Evolutionary conservation across 1,284 basidiomycete genomes (phyloP).

Genomic region (Neonothopanus nambi): DNA sequence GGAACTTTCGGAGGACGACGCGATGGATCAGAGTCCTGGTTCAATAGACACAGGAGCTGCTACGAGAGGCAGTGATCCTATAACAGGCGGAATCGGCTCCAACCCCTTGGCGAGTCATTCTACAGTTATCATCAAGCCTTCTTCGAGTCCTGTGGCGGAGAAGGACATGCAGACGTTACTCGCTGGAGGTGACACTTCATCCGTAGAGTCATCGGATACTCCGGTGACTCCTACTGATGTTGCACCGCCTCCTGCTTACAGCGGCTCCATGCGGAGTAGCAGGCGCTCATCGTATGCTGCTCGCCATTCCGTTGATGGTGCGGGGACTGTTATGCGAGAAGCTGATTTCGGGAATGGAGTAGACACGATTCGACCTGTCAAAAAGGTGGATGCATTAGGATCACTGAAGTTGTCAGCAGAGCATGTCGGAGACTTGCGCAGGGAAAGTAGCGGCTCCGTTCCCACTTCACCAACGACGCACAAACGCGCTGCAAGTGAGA

Average conservation of each 20-base stretch:
- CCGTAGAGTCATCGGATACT: conserved; percentile 39
- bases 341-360: conserved; percentile 84
- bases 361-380: conserved; percentile 89
- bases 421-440: conserved; percentile 73
- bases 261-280: conserved; percentile 51
- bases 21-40: conserved; percentile 42
- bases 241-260: conserved; percentile 57
- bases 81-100: conserved; percentile 44
- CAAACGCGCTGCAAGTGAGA: conserved; percentile 54
- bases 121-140: conserved; percentile 65
- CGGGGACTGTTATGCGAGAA: conserved; percentile 77
- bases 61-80: conserved; percentile 63
- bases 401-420: conserved; percentile 81
- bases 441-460: conserved; percentile 43
- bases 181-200: conserved; percentile 31
- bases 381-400: conserved; percentile 81
- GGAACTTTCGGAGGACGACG: conserved; percentile 52
- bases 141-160: conserved; percentile 31
- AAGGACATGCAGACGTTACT: conserved; percentile 45
- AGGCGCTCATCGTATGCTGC: conserved; percentile 75
- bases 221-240: conserved; percentile 36
- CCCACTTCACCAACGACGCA: conserved; percentile 49
- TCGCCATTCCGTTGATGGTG: conserved; percentile 58
- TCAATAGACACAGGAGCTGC: conserved; percentile 60
- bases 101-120: conserved; percentile 62